Evolutionary conservation across 1,139 yeast genomes (phyloP).

Genomic region (Suhomyces guaymorum): DNA sequence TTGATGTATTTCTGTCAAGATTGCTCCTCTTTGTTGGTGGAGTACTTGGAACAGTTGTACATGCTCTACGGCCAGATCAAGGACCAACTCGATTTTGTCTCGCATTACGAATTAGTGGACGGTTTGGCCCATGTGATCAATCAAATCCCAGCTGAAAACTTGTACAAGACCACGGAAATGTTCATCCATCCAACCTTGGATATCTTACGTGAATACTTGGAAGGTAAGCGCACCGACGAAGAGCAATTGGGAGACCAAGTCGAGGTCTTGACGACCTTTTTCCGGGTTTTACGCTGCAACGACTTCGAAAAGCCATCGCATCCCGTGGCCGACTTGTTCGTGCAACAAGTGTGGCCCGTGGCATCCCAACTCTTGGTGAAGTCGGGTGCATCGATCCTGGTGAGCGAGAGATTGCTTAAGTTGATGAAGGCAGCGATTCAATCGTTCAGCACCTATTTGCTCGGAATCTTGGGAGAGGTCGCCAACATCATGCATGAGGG

Average conservation of each 20-base stretch:
- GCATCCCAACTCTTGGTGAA: constrained; percentile 50
- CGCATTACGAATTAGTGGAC: constrained; percentile 79
- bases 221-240: constrained; percentile 11
- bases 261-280: constrained; percentile 72
- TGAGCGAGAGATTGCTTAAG: constrained; percentile 75
- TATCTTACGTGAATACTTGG: constrained; percentile 36
- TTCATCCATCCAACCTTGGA: constrained; percentile 70
- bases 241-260: constrained; percentile 60
- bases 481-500: constrained; percentile 67
- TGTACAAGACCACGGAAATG: constrained; percentile 43
- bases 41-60: constrained; percentile 74
- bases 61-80: constrained; percentile 70
- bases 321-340: constrained; percentile 61
- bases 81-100: constrained; percentile 59
- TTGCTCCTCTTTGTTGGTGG: constrained; percentile 68
- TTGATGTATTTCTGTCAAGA: constrained; percentile 94
- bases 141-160: constrained; percentile 45
- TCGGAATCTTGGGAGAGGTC: constrained; percentile 61
- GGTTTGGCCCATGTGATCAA: constrained; percentile 85
- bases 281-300: constrained; percentile 54
- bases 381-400: constrained; percentile 56
- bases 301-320: constrained; percentile 38
- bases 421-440: constrained; percentile 66
- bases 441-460: constrained; percentile 64
- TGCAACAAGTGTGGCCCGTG: constrained; percentile 60